Evolutionary conservation across 352 stramenopile species (phyloP), one percentile per base, ranked within the genome.

Genomic region (Phytopythium ostracodes): DNA sequence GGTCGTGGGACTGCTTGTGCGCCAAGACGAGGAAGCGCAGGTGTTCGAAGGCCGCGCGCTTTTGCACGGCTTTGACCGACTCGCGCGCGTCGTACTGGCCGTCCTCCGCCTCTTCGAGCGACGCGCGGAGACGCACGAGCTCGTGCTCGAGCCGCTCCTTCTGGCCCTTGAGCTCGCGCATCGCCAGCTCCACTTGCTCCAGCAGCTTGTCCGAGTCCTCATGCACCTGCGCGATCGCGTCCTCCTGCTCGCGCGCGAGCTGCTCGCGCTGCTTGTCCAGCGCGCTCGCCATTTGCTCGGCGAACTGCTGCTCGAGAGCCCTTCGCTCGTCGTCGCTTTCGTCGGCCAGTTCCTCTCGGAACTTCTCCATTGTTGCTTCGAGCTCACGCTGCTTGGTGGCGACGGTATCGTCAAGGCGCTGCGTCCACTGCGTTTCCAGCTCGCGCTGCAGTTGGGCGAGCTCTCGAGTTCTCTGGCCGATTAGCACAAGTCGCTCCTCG

Each of bases 151-250:
- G 62, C 10, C 72, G 74, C 49, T 92, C 80, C 64, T 93, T 93
- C 44, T 93, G 79, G 6, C 70, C 76, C 57, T 91, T 92, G 1
- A 93, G 47, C 59, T 92, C 75, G 0, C 22, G 53, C 82, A 93
- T 92, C 0, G 84, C 84, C 6, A 65, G 40, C 65, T 93, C 84
- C 4, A 93, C 84, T 58, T 91, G 79, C 35, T 88, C 80, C 43
- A 93, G 89, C 35, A 93, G 69, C 38, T 76, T 77, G 60, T 93
- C 84, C 8, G 82, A 90, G 53, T 93, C 84, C 58, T 92, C 82
- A 52, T 93, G 84, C 14, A 91, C 84, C 40, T 91, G 79, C 7
- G 73, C 72, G 44, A 93, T 89, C 1, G 82, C 77, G 25, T 89
- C 84, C 62, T 93, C 84, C 53, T 93, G 81, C 5, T 90, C 79